These are phyloP conservation scores for Adansonia madagascariensis DNA, from an alignment of 441 rosid species.

Conservation along the genomic window DNA sequence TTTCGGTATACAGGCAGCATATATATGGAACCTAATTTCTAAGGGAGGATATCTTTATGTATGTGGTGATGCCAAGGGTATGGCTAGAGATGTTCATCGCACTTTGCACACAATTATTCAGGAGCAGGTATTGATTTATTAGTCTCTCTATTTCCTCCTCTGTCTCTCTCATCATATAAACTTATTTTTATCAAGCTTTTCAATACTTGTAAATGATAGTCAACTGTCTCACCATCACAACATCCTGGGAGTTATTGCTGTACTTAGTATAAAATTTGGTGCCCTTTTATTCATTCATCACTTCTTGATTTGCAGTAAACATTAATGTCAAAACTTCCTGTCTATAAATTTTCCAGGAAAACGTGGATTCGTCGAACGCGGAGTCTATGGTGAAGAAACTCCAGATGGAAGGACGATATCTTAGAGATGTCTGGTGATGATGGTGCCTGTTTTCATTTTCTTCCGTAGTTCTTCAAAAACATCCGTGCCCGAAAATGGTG, in stretches of 20 bases:
- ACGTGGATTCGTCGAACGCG: constrained; percentile 52
- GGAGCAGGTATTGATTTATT: constrained; percentile 51
- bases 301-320: background rate
- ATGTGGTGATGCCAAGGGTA: constrained; percentile 78
- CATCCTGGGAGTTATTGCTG: background rate
- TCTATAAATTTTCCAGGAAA: constrained; percentile 41
- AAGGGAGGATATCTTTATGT: constrained; percentile 63
- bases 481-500: constrained; percentile 17
- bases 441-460: constrained; percentile 21
- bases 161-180: background rate
- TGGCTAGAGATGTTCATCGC: constrained; percentile 75
- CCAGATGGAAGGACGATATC: constrained; percentile 68
- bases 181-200: background rate
- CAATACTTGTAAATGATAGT: background rate
- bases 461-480: background rate
- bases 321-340: background rate
- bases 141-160: background rate
- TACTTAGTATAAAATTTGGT: background rate
- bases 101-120: constrained; percentile 60
- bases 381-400: constrained; percentile 64
- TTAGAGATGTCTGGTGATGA: constrained; percentile 76
- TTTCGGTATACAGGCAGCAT: constrained; percentile 46
- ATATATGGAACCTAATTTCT: constrained; percentile 56
- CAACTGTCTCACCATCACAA: background rate
- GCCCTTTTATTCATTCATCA: background rate